Percentiles rank a stretch among this genome's conserved stretches.
Conservation (phyloP, 371 early-diverging fungal genomes). For the Lichtheimia hyalospora region DNA sequence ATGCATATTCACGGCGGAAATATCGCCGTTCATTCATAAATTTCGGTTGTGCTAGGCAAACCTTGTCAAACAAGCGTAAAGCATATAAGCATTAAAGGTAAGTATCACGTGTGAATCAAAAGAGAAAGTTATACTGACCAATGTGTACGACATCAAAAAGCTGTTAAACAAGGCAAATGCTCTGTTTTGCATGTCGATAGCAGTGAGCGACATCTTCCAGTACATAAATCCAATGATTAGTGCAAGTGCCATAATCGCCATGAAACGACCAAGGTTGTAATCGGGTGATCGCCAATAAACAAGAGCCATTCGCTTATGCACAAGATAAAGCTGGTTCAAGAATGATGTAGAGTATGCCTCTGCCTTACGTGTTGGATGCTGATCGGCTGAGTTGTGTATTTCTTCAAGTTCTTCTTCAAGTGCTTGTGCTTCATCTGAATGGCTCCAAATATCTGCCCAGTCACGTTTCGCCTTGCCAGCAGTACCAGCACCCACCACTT, state of each 20-base stretch:
- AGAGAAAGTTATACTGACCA: slow-evolving; percentile 39
- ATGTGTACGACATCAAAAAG: slow-evolving; percentile 42
- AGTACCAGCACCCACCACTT: slow-evolving; percentile 12
- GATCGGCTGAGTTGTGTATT: slow-evolving; percentile 20
- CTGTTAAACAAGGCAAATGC: slow-evolving; percentile 69
- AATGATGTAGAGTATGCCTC: slow-evolving; percentile 33
- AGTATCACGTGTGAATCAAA: no score
- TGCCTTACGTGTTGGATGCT: slow-evolving; percentile 16
- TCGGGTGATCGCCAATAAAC: slow-evolving; percentile 59
- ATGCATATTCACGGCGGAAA: slow-evolving; percentile 64
- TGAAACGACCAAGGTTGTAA: slow-evolving; percentile 61
- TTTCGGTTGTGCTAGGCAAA: slow-evolving; percentile 55
- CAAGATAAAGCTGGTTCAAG: slow-evolving; percentile 38
- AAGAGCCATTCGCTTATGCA: slow-evolving; percentile 48
- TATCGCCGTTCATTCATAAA: slow-evolving; percentile 62
- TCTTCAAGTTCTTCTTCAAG: slow-evolving; percentile 23
- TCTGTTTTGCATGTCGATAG: slow-evolving; percentile 61
- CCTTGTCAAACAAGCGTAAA: no score
- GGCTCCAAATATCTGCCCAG: slow-evolving; percentile 57
- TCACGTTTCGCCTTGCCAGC: slow-evolving; percentile 38
- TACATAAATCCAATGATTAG: slow-evolving; percentile 57
- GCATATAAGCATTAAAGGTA: no score
- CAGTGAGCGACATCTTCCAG: slow-evolving; percentile 49
- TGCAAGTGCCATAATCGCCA: slow-evolving; percentile 39
- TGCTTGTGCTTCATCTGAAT: slow-evolving; percentile 32